Base-by-base conservation (phyloP, 257 asterid genomes). In the Rhazya stricta region DNA sequence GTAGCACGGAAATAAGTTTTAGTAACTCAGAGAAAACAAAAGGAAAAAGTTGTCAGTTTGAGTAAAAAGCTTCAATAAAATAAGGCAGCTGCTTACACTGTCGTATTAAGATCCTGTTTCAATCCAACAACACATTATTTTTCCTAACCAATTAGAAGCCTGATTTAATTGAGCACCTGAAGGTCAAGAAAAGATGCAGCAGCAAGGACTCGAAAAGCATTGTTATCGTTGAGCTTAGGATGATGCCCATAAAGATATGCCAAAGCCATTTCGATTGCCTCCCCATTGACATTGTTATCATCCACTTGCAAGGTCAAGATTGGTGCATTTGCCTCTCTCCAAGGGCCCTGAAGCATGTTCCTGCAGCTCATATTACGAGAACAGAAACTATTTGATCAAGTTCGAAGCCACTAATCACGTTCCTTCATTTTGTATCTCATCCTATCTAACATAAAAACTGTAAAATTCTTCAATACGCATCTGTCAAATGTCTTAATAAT, bases 121-220 rank as follows among this genome's bases (percentile, higher is more conserved):
- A 48, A 34, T 29, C 19, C 21, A 65, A 65, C 70, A n/a, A n/a
- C 30, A 65, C 69, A 19, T 8, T 11, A 34, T 11, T 34, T 63
- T 34, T 0, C 43, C 2, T 30, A 30, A 56, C 15, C 25, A 57
- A 23, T 46, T 15, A 73, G 67, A 37, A 37, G 41, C 23, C 21
- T 6, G 62, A 36, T 15, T 34, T 36, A 34, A 21, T 23, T 25
- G 36, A 76, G 21, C 78, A 92, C 99, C 97, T 95, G 94, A 76
- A 95, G 95, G 83, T 95, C 99, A 79, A 95, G 96, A 86, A 95
- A 95, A 48, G 98, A 95, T 48, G 99, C 99, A 62, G 95, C 97
- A 74, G 98, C 99, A 73, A 95, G 89, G 81, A 88, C 98, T 15
- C 99, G 93, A 81, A 92, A 95, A 7, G 98, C 97, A 73, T 92